Conservation (phyloP, 2,329 filamentous ascomycete genomes). For the Fusarium pseudocircinatum region DNA sequence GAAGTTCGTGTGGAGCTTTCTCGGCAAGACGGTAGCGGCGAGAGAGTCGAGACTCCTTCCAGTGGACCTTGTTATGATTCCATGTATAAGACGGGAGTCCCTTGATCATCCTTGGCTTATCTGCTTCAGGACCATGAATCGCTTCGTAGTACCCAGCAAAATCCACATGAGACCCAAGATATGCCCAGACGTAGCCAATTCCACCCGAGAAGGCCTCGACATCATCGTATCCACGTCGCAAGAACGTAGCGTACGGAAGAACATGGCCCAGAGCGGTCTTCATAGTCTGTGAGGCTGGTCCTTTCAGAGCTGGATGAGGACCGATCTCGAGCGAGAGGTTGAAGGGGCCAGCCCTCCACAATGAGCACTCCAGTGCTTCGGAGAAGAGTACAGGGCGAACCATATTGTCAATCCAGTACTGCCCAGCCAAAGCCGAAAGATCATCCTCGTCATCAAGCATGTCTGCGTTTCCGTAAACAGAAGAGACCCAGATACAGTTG, state of each 20-base stretch:
- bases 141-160: neutral
- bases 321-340: neutral
- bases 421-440: neutral
- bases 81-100: neutral
- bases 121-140: neutral
- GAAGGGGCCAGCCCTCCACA: neutral
- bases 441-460: neutral
- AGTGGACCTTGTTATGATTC: neutral
- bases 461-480: neutral
- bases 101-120: neutral
- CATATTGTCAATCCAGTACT: slow-evolving; percentile 11
- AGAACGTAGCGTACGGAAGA: neutral
- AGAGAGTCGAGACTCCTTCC: neutral
- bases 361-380: neutral
- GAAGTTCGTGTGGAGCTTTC: neutral
- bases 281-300: neutral
- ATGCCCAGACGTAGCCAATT: neutral
- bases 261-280: neutral
- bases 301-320: neutral
- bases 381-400: neutral
- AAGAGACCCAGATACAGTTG: neutral
- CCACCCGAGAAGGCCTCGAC: neutral
- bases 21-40: neutral
- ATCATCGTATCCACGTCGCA: neutral
- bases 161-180: neutral